These are phyloP conservation scores for Suillus variegatus DNA, from an alignment of 768 basidiomycete species.

Conservation along the genomic window DNA sequence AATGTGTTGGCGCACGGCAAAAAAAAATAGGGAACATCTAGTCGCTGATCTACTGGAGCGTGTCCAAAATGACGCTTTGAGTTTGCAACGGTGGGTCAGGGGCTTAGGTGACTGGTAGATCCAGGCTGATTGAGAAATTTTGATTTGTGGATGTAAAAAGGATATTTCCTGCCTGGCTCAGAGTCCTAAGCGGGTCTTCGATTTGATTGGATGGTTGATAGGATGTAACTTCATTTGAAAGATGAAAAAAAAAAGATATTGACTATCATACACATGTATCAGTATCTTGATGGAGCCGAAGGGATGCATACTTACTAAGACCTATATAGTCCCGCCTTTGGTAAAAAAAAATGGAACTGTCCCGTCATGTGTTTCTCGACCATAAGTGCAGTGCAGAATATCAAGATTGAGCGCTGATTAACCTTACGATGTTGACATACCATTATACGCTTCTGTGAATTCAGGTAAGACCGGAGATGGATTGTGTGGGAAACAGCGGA, in stretches of 20 bases:
- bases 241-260: background rate
- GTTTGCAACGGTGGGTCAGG: background rate
- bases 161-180: background rate
- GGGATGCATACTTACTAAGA: background rate
- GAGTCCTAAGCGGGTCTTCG: background rate
- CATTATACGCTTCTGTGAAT: background rate
- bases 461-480: background rate
- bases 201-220: background rate
- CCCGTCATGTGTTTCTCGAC: background rate
- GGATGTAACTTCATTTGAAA: background rate
- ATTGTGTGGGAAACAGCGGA: background rate
- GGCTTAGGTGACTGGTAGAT: background rate
- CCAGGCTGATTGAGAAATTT: background rate
- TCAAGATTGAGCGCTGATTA: background rate
- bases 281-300: background rate
- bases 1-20: background rate
- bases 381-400: background rate
- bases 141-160: background rate
- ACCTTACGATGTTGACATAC: background rate
- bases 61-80: background rate
- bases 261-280: background rate
- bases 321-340: background rate
- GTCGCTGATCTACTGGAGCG: background rate
- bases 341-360: background rate
- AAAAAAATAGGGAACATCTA: background rate